These are phyloP conservation scores for Cytospora mali DNA, from an alignment of 2,329 filamentous ascomycete species.

Conservation along the genomic window DNA sequence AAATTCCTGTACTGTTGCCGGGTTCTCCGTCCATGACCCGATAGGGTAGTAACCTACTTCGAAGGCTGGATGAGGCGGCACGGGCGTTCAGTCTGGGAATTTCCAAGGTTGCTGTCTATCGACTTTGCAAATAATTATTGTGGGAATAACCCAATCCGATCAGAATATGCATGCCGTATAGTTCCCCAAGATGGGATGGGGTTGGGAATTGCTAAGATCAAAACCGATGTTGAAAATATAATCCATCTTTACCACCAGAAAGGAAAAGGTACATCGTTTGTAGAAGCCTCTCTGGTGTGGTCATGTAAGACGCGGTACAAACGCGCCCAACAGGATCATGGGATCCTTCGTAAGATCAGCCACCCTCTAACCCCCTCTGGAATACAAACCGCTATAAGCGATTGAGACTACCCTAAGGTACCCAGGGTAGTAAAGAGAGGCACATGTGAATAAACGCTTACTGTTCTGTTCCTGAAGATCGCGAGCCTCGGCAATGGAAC, in stretches of 20 bases:
- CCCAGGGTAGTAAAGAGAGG: too few relatives aligned
- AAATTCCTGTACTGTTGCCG: background rate
- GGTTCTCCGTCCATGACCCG: slow-evolving; percentile 7
- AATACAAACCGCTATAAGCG: background rate
- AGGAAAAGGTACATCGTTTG: too few relatives aligned
- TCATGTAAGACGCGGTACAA: background rate
- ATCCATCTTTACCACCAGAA: too few relatives aligned
- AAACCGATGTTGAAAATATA: too few relatives aligned
- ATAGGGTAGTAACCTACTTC: slow-evolving; percentile 6
- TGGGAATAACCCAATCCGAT: too few relatives aligned
- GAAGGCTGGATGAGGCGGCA: background rate
- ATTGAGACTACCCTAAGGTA: too few relatives aligned
- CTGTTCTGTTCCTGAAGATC: background rate
- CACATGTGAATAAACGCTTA: background rate
- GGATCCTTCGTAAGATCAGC: background rate
- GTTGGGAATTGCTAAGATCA: too few relatives aligned
- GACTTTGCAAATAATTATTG: too few relatives aligned
- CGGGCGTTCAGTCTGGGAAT: background rate
- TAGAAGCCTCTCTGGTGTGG: background rate
- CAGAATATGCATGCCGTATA: background rate
- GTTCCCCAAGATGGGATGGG: too few relatives aligned
- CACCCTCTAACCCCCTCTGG: background rate
- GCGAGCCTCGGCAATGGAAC: background rate
- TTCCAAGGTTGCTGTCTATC: too few relatives aligned
- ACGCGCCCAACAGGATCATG: background rate